A percentile compares a stretch with the other conserved stretches of the same genome.
These are phyloP conservation scores for Stentor roeselii DNA, from an alignment of 73 alveolate genomes.

Conservation along the genomic window DNA sequence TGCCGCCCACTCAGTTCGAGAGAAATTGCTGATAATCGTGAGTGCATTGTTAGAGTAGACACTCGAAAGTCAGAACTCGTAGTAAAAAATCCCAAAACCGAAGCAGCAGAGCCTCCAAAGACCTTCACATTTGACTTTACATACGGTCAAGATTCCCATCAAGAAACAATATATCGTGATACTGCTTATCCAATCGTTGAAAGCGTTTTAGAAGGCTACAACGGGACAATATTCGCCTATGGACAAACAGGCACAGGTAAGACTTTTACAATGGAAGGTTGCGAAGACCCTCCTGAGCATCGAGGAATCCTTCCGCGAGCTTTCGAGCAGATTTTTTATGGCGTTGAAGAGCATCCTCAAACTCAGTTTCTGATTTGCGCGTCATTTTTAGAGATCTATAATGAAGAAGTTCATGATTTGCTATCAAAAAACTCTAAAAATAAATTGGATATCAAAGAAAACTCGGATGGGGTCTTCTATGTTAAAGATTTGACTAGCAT, in stretches of 20 bases:
- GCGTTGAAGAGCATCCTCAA: slow-evolving; percentile 72
- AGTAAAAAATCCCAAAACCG: slow-evolving; percentile 54
- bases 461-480: slow-evolving; percentile 82
- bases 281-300: slow-evolving; percentile 71
- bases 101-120: slow-evolving; percentile 70
- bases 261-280: slow-evolving; percentile 97
- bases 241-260: slow-evolving; percentile 99
- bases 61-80: slow-evolving; percentile 60
- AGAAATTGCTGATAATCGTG: slow-evolving; percentile 77
- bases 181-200: slow-evolving; percentile 90
- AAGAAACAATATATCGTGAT: slow-evolving; percentile 75
- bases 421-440: slow-evolving; percentile 65
- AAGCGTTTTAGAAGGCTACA: slow-evolving; percentile 92
- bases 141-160: slow-evolving; percentile 60
- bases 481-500: slow-evolving; percentile 85
- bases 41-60: slow-evolving; percentile 72
- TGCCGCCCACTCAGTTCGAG: slow-evolving; percentile 76
- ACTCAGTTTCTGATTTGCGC: slow-evolving; percentile 83
- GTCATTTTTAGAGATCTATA: slow-evolving; percentile 85
- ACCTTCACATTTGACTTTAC: slow-evolving; percentile 84
- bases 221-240: slow-evolving; percentile 98
- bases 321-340: slow-evolving; percentile 89
- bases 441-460: slow-evolving; percentile 84
- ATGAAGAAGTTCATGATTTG: slow-evolving; percentile 90
- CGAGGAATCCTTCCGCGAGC: slow-evolving; percentile 97